Percentiles rank a stretch among this genome's conserved stretches.
These are phyloP conservation scores for Picea abies DNA, from an alignment of 83 land plant genomes.

Conservation along the genomic window DNA sequence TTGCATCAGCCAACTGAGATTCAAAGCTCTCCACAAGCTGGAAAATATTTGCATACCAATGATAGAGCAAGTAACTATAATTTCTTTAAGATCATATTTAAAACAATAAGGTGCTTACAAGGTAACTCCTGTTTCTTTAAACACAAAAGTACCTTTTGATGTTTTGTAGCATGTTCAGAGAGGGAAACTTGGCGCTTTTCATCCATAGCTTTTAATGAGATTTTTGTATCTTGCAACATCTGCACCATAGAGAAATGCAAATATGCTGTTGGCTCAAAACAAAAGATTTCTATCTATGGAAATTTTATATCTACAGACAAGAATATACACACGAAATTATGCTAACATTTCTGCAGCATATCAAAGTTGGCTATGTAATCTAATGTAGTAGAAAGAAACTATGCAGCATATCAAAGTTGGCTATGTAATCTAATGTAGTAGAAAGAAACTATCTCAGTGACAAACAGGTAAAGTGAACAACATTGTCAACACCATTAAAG, in stretches of 20 bases:
- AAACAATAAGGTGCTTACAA: not conserved
- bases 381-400: not conserved
- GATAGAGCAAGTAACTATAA: not conserved
- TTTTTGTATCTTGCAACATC: slow-evolving; percentile 60
- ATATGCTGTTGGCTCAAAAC: not conserved
- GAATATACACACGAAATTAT: not conserved
- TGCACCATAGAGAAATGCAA: slow-evolving; percentile 18
- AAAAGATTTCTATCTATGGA: not conserved
- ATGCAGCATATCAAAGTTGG: not conserved
- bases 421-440: not conserved
- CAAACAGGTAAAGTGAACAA: not conserved
- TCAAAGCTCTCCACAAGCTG: slow-evolving; percentile 78
- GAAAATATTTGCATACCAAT: slow-evolving; percentile 1
- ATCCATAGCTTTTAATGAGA: slow-evolving; percentile 58
- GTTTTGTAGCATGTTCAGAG: slow-evolving; percentile 69
- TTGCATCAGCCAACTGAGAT: slow-evolving; percentile 83
- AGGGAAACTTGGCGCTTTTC: slow-evolving; percentile 67
- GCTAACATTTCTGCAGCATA: not conserved
- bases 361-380: not conserved
- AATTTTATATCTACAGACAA: not conserved
- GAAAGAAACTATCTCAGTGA: not conserved
- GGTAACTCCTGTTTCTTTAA: not conserved
- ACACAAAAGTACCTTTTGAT: slow-evolving; percentile 66
- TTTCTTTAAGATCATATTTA: not conserved
- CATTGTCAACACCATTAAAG: not conserved